Percentiles rank a stretch among this genome's conserved stretches.
phyloP scores from a whole-genome alignment of 768 basidiomycete species.

The Naganishia randhawae region DNA sequence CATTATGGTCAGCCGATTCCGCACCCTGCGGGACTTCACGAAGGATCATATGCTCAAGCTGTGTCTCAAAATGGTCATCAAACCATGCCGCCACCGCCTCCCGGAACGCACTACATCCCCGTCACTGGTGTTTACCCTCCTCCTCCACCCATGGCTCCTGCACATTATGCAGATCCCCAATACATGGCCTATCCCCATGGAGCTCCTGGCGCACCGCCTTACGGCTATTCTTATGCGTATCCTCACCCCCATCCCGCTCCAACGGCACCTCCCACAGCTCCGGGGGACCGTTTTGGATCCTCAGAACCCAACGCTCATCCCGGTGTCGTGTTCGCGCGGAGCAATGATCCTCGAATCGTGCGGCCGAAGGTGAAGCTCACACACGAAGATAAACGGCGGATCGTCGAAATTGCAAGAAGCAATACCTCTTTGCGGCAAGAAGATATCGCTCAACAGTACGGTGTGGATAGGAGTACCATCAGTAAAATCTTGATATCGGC shows the following conservation, averaged over 20 bases:
- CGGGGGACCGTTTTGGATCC: slow-evolving; percentile 7
- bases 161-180: slow-evolving; percentile 6
- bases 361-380: slow-evolving; percentile 48
- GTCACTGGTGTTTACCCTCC: slow-evolving; percentile 10
- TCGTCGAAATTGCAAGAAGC: slow-evolving; percentile 42
- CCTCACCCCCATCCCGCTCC: neutral
- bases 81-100: slow-evolving; percentile 14
- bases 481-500: slow-evolving; percentile 46
- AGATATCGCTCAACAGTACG: slow-evolving; percentile 46
- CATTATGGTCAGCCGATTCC: slow-evolving; percentile 8
- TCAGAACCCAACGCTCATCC: slow-evolving; percentile 11
- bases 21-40: neutral
- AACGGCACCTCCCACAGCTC: slow-evolving; percentile 5
- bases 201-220: slow-evolving; percentile 1
- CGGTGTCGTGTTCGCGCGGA: slow-evolving; percentile 29
- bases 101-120: slow-evolving; percentile 19
- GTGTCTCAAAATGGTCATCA: slow-evolving; percentile 5
- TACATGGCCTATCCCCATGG: slow-evolving; percentile 4
- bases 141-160: slow-evolving; percentile 10
- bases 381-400: slow-evolving; percentile 47
- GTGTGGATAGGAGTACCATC: slow-evolving; percentile 49
- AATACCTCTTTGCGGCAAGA: slow-evolving; percentile 47
- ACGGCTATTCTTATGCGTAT: slow-evolving; percentile 14
- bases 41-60: slow-evolving; percentile 16
- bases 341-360: slow-evolving; percentile 20